Base-by-base conservation (phyloP, 2,329 filamentous ascomycete genomes). In the Fonsecaea multimorphosa region DNA sequence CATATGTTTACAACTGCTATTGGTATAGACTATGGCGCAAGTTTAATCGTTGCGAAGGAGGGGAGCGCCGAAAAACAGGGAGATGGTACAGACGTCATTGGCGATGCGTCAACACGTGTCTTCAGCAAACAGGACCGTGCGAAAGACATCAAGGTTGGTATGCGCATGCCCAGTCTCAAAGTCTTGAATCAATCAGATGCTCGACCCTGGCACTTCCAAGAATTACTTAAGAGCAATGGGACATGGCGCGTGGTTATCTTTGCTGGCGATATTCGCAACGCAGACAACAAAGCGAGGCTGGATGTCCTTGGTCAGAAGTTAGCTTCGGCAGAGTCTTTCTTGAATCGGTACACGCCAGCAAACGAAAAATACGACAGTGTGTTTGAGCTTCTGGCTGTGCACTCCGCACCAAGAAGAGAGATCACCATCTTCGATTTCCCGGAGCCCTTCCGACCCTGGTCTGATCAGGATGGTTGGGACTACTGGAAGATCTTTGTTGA, bases 361-460 rank as follows among this genome's bases (percentile, higher is more conserved):
- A 74, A 8, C 73, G 76, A 5, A 31, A 31, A 31, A 31, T 78
- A 85, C 19, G 78, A 84, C 70, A 80, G 77, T 8, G 70, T 86
- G 3, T 79, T 91, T 34, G 87, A 90, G 36, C 78, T 90, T 0
- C 73, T 91, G 1, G 85, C 87, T 0, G 76, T 89, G 0, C 89
- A 91, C 73, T 81, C 82, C 1, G 79, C 85, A 0, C 80, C 80
- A 27, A 79, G 87, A 38, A 74, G 71, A 0, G 77, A 83, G 0
- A 77, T 84, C 0, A 83, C 86, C 58, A 72, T 86, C 6, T 73
- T 84, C 19, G 83, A 85, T 59, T 80, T 87, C 29, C 84, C 84
- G 0, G 78, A 81, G 1, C 76, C 83, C 0, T 80, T 85, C 44
- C 80, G 80, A 40, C 81, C 82, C 0, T 83, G 80, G 46, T 79